These are phyloP conservation scores for Aphanoascus verrucosus DNA, from an alignment of 2,329 filamentous ascomycete species.

Conservation along the genomic window DNA sequence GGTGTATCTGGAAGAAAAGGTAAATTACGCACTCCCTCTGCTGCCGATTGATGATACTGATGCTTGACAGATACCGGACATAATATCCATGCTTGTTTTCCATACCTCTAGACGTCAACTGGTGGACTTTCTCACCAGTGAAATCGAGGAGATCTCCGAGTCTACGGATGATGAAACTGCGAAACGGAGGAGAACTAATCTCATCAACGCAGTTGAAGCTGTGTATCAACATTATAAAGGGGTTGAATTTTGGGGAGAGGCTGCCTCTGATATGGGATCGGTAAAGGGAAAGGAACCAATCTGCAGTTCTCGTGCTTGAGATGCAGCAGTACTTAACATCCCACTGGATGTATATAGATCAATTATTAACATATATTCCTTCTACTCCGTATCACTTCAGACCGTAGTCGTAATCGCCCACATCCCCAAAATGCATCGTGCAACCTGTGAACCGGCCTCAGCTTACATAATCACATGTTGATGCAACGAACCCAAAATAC, in stretches of 20 bases:
- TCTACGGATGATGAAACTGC: constrained; percentile 35
- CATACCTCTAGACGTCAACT: constrained; percentile 74
- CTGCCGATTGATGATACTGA: not conserved
- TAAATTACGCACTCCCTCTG: constrained; percentile 20
- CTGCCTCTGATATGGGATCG: constrained; percentile 19
- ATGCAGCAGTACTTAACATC: not conserved
- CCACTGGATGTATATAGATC: not conserved
- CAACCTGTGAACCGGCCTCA: not conserved
- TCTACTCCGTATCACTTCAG: not conserved
- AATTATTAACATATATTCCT: not conserved
- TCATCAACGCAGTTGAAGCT: constrained; percentile 58
- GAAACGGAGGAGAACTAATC: constrained; percentile 49
- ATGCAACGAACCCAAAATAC: not conserved
- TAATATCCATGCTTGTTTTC: constrained; percentile 81
- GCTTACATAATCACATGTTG: not conserved
- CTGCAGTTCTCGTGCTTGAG: not conserved
- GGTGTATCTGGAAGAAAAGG: constrained; percentile 56
- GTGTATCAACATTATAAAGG: constrained; percentile 71
- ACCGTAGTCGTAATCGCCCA: not conserved
- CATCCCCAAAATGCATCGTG: not conserved
- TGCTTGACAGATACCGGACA: constrained; percentile 59
- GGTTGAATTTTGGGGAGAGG: constrained; percentile 79
- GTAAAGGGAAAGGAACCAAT: constrained; percentile 5
- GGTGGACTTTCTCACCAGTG: constrained; percentile 56
- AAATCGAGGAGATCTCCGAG: constrained; percentile 44